Evolutionary conservation across 1,284 basidiomycete species (phyloP).

Genomic region (Boletus smithii): DNA sequence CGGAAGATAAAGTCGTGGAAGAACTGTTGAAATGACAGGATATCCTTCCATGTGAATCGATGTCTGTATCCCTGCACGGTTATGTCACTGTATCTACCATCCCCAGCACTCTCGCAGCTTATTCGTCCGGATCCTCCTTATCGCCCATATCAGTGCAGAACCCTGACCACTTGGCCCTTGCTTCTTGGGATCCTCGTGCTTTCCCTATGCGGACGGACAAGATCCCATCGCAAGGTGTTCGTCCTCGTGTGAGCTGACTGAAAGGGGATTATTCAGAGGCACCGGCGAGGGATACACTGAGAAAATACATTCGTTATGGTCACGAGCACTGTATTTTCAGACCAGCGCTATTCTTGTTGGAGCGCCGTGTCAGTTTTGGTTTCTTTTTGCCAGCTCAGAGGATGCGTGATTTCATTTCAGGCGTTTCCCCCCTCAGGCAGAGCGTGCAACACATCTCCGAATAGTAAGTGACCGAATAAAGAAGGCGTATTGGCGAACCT

Average conservation of each 20-base stretch:
- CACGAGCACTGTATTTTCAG: too few species aligned
- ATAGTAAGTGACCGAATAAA: constrained; percentile 14
- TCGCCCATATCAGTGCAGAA: constrained; percentile 9
- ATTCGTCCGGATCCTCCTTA: constrained; percentile 17
- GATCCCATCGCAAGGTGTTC: constrained; percentile 5
- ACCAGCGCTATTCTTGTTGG: neutral
- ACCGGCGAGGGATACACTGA: neutral
- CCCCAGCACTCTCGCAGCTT: constrained; percentile 10
- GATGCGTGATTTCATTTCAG: constrained; percentile 9
- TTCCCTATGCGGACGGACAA: constrained; percentile 4
- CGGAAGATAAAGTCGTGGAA: constrained; percentile 58
- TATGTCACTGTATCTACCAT: constrained; percentile 29
- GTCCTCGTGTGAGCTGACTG: constrained; percentile 9
- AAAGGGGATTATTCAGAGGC: neutral
- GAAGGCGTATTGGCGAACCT: neutral
- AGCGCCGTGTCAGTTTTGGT: neutral
- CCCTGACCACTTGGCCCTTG: constrained; percentile 2
- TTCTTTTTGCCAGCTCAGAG: neutral
- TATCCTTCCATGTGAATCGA: constrained; percentile 27
- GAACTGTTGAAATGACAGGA: constrained; percentile 49
- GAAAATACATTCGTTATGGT: too few species aligned
- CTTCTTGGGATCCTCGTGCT: constrained; percentile 4
- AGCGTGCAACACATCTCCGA: neutral
- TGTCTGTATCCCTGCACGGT: constrained; percentile 25
- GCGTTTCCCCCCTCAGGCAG: neutral